A percentile compares a stretch with the other conserved stretches of the same genome.
Evolutionary conservation across 257 asterid genomes (phyloP).

Genomic region (Ehretia macrophylla): DNA sequence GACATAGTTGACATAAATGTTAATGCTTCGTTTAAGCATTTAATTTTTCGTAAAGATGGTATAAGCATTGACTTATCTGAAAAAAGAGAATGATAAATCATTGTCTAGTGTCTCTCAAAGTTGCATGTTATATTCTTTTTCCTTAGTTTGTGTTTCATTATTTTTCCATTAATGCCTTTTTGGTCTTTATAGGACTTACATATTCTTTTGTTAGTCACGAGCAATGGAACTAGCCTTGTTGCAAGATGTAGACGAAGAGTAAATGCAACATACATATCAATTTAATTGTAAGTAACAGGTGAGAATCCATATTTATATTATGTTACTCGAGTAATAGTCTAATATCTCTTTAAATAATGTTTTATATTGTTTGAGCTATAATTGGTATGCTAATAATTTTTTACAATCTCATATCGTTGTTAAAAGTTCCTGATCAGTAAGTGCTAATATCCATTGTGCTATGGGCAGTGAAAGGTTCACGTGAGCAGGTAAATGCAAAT

Average conservation of each 20-base stretch:
- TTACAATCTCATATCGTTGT: too few relatives aligned
- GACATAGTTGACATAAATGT: too few relatives aligned
- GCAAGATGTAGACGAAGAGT: slow-evolving; percentile 96
- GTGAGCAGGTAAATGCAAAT: too few relatives aligned
- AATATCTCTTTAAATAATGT: too few relatives aligned
- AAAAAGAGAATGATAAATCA: neutral
- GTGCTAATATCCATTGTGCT: too few relatives aligned
- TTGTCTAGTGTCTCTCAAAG: neutral
- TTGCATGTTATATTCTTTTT: neutral
- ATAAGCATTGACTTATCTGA: neutral
- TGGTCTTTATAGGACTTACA: neutral
- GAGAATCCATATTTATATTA: neutral
- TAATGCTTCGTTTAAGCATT: too few relatives aligned
- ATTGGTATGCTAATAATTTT: too few relatives aligned
- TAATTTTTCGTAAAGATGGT: neutral
- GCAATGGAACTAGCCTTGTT: slow-evolving; percentile 77
- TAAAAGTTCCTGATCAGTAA: too few relatives aligned
- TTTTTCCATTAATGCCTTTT: neutral
- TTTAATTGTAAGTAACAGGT: slow-evolving; percentile 98
- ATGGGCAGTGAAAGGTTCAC: too few relatives aligned
- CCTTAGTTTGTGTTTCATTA: neutral
- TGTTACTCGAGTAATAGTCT: too few relatives aligned
- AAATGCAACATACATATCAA: slow-evolving; percentile 96
- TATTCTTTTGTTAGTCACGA: slow-evolving; percentile 52
- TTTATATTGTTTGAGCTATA: too few relatives aligned